Percentiles rank a stretch among this genome's conserved stretches.
phyloP scores from a whole-genome alignment of 2,329 filamentous ascomycete genomes.

The Venturia carpophila region DNA sequence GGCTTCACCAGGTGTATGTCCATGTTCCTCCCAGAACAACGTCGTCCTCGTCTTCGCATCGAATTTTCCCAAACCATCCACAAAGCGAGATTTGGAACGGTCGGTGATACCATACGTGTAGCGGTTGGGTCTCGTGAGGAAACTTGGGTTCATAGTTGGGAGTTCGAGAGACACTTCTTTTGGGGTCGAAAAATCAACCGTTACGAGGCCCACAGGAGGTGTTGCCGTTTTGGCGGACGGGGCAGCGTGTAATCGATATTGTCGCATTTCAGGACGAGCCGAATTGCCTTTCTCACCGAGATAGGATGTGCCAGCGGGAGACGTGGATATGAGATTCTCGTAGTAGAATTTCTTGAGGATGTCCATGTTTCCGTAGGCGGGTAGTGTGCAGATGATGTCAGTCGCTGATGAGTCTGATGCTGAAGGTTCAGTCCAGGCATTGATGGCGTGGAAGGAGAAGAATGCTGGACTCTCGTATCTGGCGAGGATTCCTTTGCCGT shows the following conservation, averaged over 20 bases:
- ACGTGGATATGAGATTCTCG: slow-evolving; percentile 55
- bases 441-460: slow-evolving; percentile 75
- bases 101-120: slow-evolving; percentile 54
- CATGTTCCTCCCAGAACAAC: slow-evolving; percentile 50
- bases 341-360: slow-evolving; percentile 63
- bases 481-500: slow-evolving; percentile 57
- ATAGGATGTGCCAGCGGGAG: slow-evolving; percentile 39
- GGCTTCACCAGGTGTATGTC: slow-evolving; percentile 61
- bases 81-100: slow-evolving; percentile 51
- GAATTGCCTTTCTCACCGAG: slow-evolving; percentile 33
- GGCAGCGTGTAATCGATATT: slow-evolving; percentile 16
- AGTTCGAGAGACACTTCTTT: slow-evolving; percentile 50
- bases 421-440: slow-evolving; percentile 60
- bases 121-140: slow-evolving; percentile 46
- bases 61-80: slow-evolving; percentile 59
- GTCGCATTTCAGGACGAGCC: slow-evolving; percentile 16
- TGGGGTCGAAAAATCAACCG: slow-evolving; percentile 44
- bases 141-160: slow-evolving; percentile 56
- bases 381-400: slow-evolving; percentile 58
- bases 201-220: background rate
- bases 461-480: slow-evolving; percentile 59
- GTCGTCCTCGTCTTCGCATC: slow-evolving; percentile 49
- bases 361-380: slow-evolving; percentile 56
- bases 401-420: slow-evolving; percentile 30
- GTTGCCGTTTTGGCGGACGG: slow-evolving; percentile 21